These are phyloP conservation scores for Penicillium sp. DNA, from an alignment of 2,329 filamentous ascomycete species.

Conservation along the genomic window DNA sequence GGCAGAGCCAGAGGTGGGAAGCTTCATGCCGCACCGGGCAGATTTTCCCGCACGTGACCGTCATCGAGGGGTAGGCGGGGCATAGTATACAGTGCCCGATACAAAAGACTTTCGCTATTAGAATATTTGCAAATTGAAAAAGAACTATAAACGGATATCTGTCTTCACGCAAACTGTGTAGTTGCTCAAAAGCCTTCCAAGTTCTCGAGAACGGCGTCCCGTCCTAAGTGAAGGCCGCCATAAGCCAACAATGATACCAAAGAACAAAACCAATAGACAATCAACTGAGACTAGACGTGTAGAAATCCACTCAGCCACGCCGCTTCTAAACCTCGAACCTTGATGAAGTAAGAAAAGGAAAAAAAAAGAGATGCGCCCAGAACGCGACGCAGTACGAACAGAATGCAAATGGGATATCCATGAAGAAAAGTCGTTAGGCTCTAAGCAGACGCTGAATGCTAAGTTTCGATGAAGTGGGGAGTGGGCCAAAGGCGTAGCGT, in stretches of 20 bases:
- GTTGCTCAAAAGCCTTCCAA: neutral
- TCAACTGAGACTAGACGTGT: neutral
- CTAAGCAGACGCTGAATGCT: constrained; percentile 34
- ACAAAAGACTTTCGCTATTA: neutral
- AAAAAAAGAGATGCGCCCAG: constrained; percentile 10
- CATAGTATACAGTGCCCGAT: neutral
- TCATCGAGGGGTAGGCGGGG: constrained; percentile 1
- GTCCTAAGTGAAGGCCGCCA: neutral
- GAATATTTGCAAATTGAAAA: neutral
- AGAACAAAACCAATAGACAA: neutral
- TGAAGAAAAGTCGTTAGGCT: constrained; percentile 27
- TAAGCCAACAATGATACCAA: neutral
- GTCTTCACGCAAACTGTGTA: neutral
- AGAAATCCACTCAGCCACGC: neutral
- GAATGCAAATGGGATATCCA: constrained; percentile 32
- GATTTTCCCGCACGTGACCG: constrained; percentile 16
- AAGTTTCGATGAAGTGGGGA: constrained; percentile 19
- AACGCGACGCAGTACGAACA: constrained; percentile 13
- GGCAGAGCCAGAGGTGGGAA: neutral
- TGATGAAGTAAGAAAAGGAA: constrained; percentile 15
- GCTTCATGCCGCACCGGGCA: constrained; percentile 8
- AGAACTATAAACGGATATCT: neutral
- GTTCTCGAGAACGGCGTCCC: neutral
- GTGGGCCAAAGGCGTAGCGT: constrained; percentile 5
- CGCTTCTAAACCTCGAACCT: constrained; percentile 3